phyloP scores from a whole-genome alignment of 208 protist genomes.

The Trypanosoma lewisi region DNA sequence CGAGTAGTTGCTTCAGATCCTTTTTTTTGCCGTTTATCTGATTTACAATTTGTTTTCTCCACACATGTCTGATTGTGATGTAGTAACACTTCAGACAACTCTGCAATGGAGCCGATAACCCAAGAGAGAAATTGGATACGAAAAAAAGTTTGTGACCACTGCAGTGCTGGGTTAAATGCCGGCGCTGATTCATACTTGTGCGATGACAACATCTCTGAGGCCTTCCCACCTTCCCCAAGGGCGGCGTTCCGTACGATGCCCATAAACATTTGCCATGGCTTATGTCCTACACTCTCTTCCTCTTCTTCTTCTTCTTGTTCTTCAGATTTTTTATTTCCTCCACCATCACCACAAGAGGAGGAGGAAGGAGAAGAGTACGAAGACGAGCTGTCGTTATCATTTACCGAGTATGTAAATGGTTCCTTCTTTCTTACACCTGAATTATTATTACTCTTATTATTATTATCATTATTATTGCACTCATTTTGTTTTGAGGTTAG shows the following conservation, averaged over 20 bases:
- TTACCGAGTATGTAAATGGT: background rate
- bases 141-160: constrained; percentile 9
- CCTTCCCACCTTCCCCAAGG: constrained; percentile 1
- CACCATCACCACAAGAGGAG: no score
- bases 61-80: background rate
- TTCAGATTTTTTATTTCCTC: no score
- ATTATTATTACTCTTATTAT: background rate
- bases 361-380: no score
- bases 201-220: background rate
- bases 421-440: background rate
- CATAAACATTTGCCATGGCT: constrained; percentile 15
- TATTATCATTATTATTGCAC: background rate
- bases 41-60: background rate
- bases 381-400: background rate
- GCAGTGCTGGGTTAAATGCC: background rate
- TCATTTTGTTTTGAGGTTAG: no score
- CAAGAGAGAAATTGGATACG: constrained; percentile 32
- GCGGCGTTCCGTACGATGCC: constrained; percentile 13
- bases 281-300: background rate
- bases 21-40: background rate
- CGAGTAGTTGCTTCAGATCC: background rate
- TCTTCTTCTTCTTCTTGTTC: background rate
- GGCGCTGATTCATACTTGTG: background rate
- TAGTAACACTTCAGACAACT: constrained; percentile 16
- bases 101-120: constrained; percentile 28